A percentile compares a stretch with the other conserved stretches of the same genome.
Conservation (phyloP, 2,329 filamentous ascomycete species). For the Aspergillus hiratsukae region DNA sequence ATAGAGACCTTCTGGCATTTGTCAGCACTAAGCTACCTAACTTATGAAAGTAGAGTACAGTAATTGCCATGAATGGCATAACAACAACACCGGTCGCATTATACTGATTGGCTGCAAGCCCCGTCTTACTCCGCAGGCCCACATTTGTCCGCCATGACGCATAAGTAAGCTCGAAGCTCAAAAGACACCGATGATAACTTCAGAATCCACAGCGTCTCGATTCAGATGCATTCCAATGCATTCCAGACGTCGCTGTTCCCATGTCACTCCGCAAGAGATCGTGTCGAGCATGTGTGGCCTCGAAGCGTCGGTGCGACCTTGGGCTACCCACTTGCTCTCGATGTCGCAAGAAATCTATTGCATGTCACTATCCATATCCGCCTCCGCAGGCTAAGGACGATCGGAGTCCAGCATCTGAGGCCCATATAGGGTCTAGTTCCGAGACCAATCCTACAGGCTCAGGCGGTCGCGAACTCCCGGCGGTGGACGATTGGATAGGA, state of each 20-base stretch:
- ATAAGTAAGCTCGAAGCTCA: not conserved
- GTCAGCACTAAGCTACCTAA: too few species aligned
- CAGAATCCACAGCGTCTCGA: not conserved
- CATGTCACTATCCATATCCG: conserved; percentile 5
- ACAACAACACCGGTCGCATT: too few species aligned
- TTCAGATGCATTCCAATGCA: not conserved
- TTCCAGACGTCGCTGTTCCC: not conserved
- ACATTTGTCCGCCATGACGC: not conserved
- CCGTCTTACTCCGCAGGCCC: not conserved
- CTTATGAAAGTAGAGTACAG: too few species aligned
- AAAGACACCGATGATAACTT: not conserved
- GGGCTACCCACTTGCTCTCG: conserved; percentile 1
- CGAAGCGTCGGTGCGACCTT: conserved; percentile 3
- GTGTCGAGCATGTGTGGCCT: conserved; percentile 1
- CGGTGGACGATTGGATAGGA: not conserved
- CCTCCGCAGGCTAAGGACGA: not conserved
- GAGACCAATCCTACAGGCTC: not conserved
- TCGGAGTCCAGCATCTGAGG: not conserved
- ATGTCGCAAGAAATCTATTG: not conserved
- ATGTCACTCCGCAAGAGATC: conserved; percentile 6
- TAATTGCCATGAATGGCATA: too few species aligned
- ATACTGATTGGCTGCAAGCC: not conserved
- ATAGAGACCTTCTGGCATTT: too few species aligned
- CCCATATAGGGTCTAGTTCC: not conserved
- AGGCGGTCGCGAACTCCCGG: not conserved